Base-by-base conservation (phyloP, 768 basidiomycete genomes). In the Suillus alpinus region DNA sequence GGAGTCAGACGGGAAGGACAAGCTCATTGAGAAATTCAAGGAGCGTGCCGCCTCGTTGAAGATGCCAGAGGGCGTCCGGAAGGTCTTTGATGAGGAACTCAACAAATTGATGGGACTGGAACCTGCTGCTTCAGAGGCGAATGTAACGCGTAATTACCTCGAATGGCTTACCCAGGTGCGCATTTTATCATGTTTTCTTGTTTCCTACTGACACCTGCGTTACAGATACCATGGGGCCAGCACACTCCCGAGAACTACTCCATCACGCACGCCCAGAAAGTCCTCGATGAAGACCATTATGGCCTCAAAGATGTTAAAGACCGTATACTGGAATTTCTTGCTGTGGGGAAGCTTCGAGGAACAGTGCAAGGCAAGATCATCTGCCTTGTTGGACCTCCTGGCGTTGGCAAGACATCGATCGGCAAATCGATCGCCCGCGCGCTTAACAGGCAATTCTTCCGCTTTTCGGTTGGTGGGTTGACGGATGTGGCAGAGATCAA, bases 401-500 rank as follows among this genome's bases (percentile, higher is more conserved):
- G 96, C 70, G 97, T 99, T 4, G 96, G 96, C 43, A 98, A 98
- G 80, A 98, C 96, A 4, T 89, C 87, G 59, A 97, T 98, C 46
- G 96, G 95, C 52, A 95, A 95, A 80, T 92, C 89, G 2, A 97
- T 99, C 56, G 89, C 97, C 0, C 83, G 94, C 16, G 95, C 96
- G 4, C 79, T 99, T 26, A 87, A 89, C 31, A 77, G 96, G 61
- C 88, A 94, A 72, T 98, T 98, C 78, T 98, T 95, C 85, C 83
- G 95, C 52, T 97, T 99, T 77, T 94, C 91, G 9, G 96, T 98
- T 4, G 96, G 97, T 64, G 96, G 97, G 14, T 75, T 99, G 70
- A 94, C 94, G 51, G 97, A 99, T 72, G 95, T 98, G 0, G 97
- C 97, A 59, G 97, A 98, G 82, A 98, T 99, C 70, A 98, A 98